These are phyloP conservation scores for Diplodia sapinea DNA, from an alignment of 2,329 filamentous ascomycete species.

Conservation along the genomic window DNA sequence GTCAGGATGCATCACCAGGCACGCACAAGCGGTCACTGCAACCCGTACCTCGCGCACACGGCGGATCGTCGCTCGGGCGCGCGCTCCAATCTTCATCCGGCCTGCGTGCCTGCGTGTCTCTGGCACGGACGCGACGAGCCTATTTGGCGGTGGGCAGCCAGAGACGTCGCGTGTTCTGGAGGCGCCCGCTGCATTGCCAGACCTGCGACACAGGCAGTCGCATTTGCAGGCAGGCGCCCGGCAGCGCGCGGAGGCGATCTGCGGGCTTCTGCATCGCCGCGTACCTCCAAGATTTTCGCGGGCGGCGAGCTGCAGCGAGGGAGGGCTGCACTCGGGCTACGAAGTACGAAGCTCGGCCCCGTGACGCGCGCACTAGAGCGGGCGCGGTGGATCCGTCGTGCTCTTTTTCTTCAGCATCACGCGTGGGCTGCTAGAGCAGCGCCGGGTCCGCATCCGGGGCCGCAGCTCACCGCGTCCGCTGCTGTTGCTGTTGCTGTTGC, in stretches of 20 bases:
- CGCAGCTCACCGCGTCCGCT: neutral
- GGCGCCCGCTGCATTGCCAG: slow-evolving; percentile 6
- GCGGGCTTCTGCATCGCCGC: slow-evolving; percentile 28
- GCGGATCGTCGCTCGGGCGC: slow-evolving; percentile 3
- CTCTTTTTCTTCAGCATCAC: slow-evolving; percentile 28
- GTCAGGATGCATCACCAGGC: slow-evolving; percentile 25
- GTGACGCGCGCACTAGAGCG: slow-evolving; percentile 25
- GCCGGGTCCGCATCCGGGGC: slow-evolving; percentile 6
- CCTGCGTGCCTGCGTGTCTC: slow-evolving; percentile 16
- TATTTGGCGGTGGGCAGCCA: slow-evolving; percentile 7
- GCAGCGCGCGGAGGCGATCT: slow-evolving; percentile 25
- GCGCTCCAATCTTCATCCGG: slow-evolving; percentile 9
- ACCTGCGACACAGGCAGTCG: slow-evolving; percentile 20
- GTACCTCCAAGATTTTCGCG: slow-evolving; percentile 25
- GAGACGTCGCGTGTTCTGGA: slow-evolving; percentile 10
- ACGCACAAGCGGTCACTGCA: slow-evolving; percentile 2
- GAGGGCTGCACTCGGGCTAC: neutral
- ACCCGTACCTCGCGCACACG: slow-evolving; percentile 20
- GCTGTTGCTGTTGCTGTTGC: neutral
- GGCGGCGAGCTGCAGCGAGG: slow-evolving; percentile 29
- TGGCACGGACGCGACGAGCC: slow-evolving; percentile 5
- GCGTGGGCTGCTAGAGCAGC: slow-evolving; percentile 16
- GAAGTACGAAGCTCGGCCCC: slow-evolving; percentile 27
- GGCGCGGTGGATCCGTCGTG: slow-evolving; percentile 18
- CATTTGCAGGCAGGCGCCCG: slow-evolving; percentile 24